Evolutionary conservation across 2,329 filamentous ascomycete genomes (phyloP).

Genomic region (Atkinsonella hypoxylon): DNA sequence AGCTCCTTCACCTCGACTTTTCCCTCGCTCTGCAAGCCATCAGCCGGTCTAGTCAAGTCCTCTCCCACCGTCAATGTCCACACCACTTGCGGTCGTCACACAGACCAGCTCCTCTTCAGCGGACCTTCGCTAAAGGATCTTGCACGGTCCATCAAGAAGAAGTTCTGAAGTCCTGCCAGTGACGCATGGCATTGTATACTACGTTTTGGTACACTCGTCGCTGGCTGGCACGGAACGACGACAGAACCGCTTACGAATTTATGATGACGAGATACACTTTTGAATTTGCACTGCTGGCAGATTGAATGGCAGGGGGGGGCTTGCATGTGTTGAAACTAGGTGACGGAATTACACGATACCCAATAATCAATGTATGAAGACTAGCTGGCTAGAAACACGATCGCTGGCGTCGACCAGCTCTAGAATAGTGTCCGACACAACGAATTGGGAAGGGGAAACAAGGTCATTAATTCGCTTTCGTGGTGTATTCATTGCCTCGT

Average conservation of each 20-base stretch:
- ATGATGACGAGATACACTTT: not conserved
- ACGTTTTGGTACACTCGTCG: constrained; percentile 9
- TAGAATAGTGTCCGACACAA: not conserved
- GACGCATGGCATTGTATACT: constrained; percentile 4
- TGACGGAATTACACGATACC: not conserved
- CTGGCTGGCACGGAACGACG: constrained; percentile 17
- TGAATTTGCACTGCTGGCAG: not conserved
- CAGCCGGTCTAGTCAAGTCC: constrained; percentile 22
- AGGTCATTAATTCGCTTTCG: not conserved
- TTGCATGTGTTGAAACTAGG: not conserved
- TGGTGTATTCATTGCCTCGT: not conserved
- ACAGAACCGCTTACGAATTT: constrained; percentile 4
- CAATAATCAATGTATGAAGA: not conserved
- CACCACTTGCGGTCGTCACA: constrained; percentile 43
- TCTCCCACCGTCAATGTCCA: constrained; percentile 36
- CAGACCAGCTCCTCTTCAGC: constrained; percentile 39
- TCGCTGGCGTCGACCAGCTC: not conserved
- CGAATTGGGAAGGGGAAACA: too few relatives aligned
- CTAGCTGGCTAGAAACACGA: not conserved
- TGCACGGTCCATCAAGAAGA: constrained; percentile 28
- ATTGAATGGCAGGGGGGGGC: not conserved
- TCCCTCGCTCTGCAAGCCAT: constrained; percentile 18
- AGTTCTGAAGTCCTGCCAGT: constrained; percentile 5
- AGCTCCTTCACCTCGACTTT: constrained; percentile 12
- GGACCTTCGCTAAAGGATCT: constrained; percentile 34